Evolutionary conservation across 768 basidiomycete genomes (phyloP), one percentile per base, ranked within the genome.

Genomic region (Rhizopogon vinicolor): DNA sequence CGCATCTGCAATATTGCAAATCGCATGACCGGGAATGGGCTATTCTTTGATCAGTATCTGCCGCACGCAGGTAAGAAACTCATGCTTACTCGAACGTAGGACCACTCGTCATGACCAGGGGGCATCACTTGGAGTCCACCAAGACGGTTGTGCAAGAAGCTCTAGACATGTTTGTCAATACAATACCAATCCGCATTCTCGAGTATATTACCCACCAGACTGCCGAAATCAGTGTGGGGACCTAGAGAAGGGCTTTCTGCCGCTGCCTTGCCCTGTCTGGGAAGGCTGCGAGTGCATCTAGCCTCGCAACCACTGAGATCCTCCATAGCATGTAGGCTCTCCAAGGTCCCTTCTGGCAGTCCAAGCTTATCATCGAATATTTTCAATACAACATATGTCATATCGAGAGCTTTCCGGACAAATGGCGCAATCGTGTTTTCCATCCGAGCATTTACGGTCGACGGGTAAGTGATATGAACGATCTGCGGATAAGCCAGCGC

Each of bases 191-290:
- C 18, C 6, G 2, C 40, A 51, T 28, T 54, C n/a, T 19, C 53
- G n/a, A 29, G 44, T 12, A 35, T 4, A 12, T 37, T 8, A 42
- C 79, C 63, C 60, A 85, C 85, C 54, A 87, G 64, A n/a, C 82
- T 83, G n/a, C 86, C 85, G 58, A 87, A 88, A 66, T 87, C 87
- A 3, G 86, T 87, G 63, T 89, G 87, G 1, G 81, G 79, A 18
- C 85, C 85, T n/a, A 87, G 64, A 0, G 74, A 72, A n/a, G 74
- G 70, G 44, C 68, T 75, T 6, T 74, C 69, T 7, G 65, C 65
- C 7, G 57, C 12, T 3, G 44, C 33, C 16, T 68, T 65, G 0
- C 59, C 60, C 3, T 68, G 66, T 53, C 64, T 70, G 1, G 75
- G 76, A 1, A 82, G 78, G 31, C 74, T 80, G 62, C 68, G 80